phyloP scores from a whole-genome alignment of 1,139 yeast species.

The Candida dubliniensis region DNA sequence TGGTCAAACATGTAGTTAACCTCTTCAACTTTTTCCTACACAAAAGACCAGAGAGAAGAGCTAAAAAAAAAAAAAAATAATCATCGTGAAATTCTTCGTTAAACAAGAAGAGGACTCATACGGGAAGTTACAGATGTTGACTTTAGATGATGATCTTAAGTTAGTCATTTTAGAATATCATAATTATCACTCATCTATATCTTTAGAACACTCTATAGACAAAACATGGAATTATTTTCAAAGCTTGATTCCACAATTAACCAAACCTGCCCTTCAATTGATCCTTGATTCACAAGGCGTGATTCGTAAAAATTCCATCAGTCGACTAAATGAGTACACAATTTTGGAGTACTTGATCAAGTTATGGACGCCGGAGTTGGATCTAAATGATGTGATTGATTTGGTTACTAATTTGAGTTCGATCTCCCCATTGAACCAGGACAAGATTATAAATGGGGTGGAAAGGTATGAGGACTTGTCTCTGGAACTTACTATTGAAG shows the following conservation, averaged over 20 bases:
- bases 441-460: conserved; percentile 1
- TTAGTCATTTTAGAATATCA: conserved; percentile 13
- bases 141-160: conserved; percentile 12
- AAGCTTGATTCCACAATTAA: conserved; percentile 9
- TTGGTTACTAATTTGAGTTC: conserved; percentile 5
- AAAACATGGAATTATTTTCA: conserved; percentile 11
- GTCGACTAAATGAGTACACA: conserved; percentile 2
- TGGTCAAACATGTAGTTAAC: too few species aligned
- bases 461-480: neutral
- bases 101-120: neutral
- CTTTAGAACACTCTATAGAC: conserved; percentile 7
- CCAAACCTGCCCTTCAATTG: conserved; percentile 3
- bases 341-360: conserved; percentile 10
- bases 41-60: neutral
- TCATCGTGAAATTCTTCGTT: neutral
- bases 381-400: conserved; percentile 8
- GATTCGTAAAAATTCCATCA: conserved; percentile 6
- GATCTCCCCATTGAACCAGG: conserved; percentile 5
- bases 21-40: neutral
- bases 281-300: conserved; percentile 5
- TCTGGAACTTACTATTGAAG: neutral
- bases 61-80: neutral
- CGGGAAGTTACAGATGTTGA: conserved; percentile 2
- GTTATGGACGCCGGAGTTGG: conserved; percentile 2
- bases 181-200: conserved; percentile 10